Conservation (phyloP, 805 yeast species). For the Pichia paraexigua region DNA sequence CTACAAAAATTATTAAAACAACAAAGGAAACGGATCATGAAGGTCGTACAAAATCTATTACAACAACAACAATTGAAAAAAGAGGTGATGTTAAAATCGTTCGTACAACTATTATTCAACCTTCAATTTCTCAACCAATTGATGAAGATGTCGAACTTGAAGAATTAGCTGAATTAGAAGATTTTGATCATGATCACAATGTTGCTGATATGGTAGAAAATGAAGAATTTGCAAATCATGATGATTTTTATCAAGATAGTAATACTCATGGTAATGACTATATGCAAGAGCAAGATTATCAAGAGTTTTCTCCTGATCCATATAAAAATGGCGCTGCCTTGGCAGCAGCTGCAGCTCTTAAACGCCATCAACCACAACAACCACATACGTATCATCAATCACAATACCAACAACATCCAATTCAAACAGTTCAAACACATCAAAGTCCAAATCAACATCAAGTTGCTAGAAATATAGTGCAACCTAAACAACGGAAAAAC, state of each 20-base stretch:
- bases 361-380: background rate
- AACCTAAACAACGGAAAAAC: background rate
- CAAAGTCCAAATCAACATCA: too few species aligned
- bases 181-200: constrained; percentile 20
- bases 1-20: constrained; percentile 36
- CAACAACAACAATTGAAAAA: constrained; percentile 43
- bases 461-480: background rate
- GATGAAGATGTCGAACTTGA: constrained; percentile 18
- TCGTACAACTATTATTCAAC: constrained; percentile 38
- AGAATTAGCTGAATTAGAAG: constrained; percentile 20
- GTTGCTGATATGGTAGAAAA: constrained; percentile 15
- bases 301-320: background rate
- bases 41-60: constrained; percentile 49
- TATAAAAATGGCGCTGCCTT: constrained; percentile 2
- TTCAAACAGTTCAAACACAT: background rate
- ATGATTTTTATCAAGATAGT: background rate
- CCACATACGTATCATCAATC: background rate
- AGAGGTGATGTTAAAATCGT: constrained; percentile 42
- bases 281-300: background rate
- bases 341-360: constrained; percentile 10
- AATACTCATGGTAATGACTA: background rate
- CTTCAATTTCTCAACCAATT: constrained; percentile 14
- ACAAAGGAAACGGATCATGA: constrained; percentile 41
- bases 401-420: background rate
- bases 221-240: background rate